Base-by-base conservation (phyloP, 495 filamentous ascomycete species). In the Talaromyces liani region DNA sequence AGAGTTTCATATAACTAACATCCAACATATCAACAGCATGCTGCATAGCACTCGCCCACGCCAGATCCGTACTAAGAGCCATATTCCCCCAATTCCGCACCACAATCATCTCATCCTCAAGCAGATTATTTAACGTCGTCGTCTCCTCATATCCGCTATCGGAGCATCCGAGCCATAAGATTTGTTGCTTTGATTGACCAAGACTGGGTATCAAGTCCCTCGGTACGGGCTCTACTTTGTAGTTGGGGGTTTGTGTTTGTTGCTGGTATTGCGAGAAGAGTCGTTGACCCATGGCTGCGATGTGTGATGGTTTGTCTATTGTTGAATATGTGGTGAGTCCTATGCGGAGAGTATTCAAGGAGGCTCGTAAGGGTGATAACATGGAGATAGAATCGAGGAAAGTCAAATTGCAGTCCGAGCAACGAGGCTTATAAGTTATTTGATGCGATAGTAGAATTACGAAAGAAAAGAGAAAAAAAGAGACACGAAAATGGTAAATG, bases 81-180 rank as follows among this genome's bases (percentile, higher is more conserved):
- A 77, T 70, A 61, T 74, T 75, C 2, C 76, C 78, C 18, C 77
- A 62, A 65, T 79, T 79, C 20, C 76, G 65, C 61, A 75, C 75
- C 27, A 75, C 77, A 31, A 80, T 68, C 36, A 74, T 73, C 62
- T 79, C 76, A 20, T 76, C 72, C 18, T 49, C n/a, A 0, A 69
- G 69, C 1, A 69, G 60, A 25, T 77, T 68, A 62, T 73, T 64
- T 6, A 78, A 65, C 10, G 64, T 65, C 18, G 69, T 70, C 0
- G 72, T 77, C 65, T 79, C 76, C 60, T 71, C 62, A 56, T 70
- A 72, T 31, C 69, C 60, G 56, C 71, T 77, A 65, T 76, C 74
- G 16, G 70, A 76, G 65, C 78, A 80, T 18, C 78, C 76, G 14
- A 79, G 70, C 78, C 78, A 79, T 10, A 80, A 68, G 47, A 80